Percentiles rank a stretch among this genome's conserved stretches.
Conservation (phyloP, 176 grass and related monocot genomes). For the Phragmites australis region DNA sequence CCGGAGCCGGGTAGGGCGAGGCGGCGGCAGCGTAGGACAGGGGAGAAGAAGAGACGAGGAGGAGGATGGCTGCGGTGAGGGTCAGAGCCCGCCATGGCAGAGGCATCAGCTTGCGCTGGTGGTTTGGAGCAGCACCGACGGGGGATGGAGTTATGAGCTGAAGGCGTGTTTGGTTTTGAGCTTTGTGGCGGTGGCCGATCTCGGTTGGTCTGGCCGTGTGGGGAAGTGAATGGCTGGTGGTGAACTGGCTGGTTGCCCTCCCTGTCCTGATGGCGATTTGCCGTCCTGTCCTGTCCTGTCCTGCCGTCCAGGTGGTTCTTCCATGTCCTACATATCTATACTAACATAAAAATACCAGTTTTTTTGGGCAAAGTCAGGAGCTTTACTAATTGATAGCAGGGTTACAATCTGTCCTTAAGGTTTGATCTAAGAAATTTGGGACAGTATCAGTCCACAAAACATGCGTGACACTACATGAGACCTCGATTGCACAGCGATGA, state of each 20-base stretch:
- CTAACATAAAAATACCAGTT: too few relatives aligned
- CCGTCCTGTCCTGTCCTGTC: background rate
- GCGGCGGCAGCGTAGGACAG: background rate
- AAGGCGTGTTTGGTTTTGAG: slow-evolving; percentile 31
- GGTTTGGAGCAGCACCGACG: background rate
- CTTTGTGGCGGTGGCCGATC: too few relatives aligned
- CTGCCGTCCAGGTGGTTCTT: background rate
- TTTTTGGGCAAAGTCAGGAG: too few relatives aligned
- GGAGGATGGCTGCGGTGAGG: background rate
- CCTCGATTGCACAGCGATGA: too few relatives aligned
- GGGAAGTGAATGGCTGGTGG: background rate
- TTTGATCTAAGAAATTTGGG: too few relatives aligned
- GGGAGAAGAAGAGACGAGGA: background rate
- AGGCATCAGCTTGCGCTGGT: slow-evolving; percentile 30
- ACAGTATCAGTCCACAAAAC: too few relatives aligned
- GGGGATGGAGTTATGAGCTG: background rate
- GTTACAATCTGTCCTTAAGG: too few relatives aligned
- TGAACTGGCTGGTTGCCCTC: background rate
- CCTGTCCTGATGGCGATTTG: slow-evolving; percentile 15
- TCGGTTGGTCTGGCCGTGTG: slow-evolving; percentile 2
- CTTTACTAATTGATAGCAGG: too few relatives aligned
- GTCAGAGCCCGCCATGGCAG: background rate
- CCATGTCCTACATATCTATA: too few relatives aligned
- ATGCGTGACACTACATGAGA: too few relatives aligned
- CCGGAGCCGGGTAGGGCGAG: background rate